phyloP scores from a whole-genome alignment of 2,329 filamentous ascomycete species.

The Colletotrichum trifolii region DNA sequence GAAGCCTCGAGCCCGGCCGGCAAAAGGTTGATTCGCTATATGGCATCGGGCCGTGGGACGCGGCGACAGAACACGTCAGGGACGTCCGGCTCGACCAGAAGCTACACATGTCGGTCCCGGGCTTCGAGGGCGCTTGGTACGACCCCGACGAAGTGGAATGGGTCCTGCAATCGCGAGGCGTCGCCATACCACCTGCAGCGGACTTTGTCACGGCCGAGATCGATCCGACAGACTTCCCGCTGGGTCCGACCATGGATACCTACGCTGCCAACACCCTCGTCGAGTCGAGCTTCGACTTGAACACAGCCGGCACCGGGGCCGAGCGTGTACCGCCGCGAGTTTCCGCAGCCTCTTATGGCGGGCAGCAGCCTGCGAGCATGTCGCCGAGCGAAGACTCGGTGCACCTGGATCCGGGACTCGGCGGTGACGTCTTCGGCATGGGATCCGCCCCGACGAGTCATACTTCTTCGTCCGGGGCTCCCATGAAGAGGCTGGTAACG shows the following conservation, averaged over 20 bases:
- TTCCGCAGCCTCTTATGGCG: no score
- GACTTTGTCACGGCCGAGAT: slow-evolving; percentile 72
- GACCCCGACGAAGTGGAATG: slow-evolving; percentile 81
- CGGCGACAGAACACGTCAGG: slow-evolving; percentile 50
- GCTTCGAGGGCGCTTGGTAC: slow-evolving; percentile 80
- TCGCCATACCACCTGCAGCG: slow-evolving; percentile 69
- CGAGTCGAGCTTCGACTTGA: not conserved
- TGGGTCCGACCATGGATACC: not conserved
- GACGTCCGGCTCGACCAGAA: slow-evolving; percentile 56
- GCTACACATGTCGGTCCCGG: slow-evolving; percentile 66
- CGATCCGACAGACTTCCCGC: slow-evolving; percentile 53
- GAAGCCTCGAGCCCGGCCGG: slow-evolving; percentile 42
- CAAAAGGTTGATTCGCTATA: slow-evolving; percentile 46
- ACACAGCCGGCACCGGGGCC: not conserved
- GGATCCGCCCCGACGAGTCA: not conserved
- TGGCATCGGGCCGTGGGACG: slow-evolving; percentile 60
- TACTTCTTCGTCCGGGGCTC: slow-evolving; percentile 15
- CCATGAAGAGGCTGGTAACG: slow-evolving; percentile 45
- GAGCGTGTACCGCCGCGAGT: not conserved
- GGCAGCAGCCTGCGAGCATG: not conserved
- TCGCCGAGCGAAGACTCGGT: not conserved
- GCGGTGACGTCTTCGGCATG: slow-evolving; percentile 7
- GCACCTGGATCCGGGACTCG: slow-evolving; percentile 18
- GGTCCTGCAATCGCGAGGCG: slow-evolving; percentile 73
- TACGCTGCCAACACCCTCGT: not conserved